Evolutionary conservation across 1,284 basidiomycete genomes (phyloP), one percentile per base, ranked within the genome.

Genomic region (Farysia itapuensis): DNA sequence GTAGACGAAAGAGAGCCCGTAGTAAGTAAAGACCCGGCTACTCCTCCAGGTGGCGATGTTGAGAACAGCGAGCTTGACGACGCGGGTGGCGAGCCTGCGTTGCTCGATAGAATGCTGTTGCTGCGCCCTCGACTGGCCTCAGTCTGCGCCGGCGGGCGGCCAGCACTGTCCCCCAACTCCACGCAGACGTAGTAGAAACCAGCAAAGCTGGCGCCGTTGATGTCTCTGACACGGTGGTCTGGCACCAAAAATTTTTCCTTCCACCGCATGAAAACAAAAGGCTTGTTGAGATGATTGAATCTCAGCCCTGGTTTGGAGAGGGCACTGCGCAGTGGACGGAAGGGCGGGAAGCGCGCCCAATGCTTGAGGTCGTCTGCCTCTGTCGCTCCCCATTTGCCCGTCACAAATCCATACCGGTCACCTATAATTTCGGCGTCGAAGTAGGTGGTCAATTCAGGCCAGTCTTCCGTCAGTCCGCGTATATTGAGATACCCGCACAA

Each of bases 221-320:
- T 95, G 78, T 94, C 90, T 73, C 89, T 85, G 35, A 94, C 90
- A 48, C 86, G 84, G 78, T 94, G 90, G 77, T 94, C 89, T 8
- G 93, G 93, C 12, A 96, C 90, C 48, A 97, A 80, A 78, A 96
- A 96, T 68, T 86, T 83, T 79, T 97, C 93, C 79, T 97, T 97
- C 88, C 92, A 95, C 49, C 93, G 82, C 87, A 97, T 91, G 76
- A 96, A 97, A 22, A 82, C 74, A 48, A 79, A 82, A 2, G 58
- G 64, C 35, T 72, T 65, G 36, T 64, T 66, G 25, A 57, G 22
- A 24, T 70, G 66, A 22, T 72, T 56, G 41, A 71, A 73, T 7
- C 46, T 33, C 35, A 60, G 39, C 7, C 56, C 59, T 2, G 64
- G 59, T 20, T 61, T 54, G 12, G 29, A 41, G 4, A 73, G 48